Base-by-base conservation (phyloP, 2,329 filamentous ascomycete species). In the Pseudogymnoascus sp. region DNA sequence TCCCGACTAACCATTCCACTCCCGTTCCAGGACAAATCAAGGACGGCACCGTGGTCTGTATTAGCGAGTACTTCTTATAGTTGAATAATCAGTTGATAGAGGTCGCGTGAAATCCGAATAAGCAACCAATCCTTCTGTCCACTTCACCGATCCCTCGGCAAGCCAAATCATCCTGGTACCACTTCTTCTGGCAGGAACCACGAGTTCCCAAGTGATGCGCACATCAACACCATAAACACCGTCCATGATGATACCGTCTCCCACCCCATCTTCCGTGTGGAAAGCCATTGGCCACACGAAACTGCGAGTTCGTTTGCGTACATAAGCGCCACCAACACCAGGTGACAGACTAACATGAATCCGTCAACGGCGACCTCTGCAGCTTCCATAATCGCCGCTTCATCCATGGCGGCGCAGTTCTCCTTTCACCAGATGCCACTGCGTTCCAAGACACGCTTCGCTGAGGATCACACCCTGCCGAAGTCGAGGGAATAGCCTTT, bases 261-360 rank as follows among this genome's bases (percentile, higher is more conserved):
- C 49, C 49, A 55, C 5, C 49, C 49, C 49, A 55, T 33, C 49
- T 55, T 55, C 16, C 49, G 49, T 35, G 49, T 55, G 16, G 49
- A 55, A 55, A 55, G 49, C 49, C 49, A 55, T 14, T 55, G 49
- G 10, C 49, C 49, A 55, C 49, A 55, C 29, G 49, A 33, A 19
- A 55, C 49, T 35, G 49, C 49, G 29, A 55, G 49, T 55, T 55
- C 49, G 29, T 33, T 55, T 29, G 49, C 49, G n/a, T 55, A 55
- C 49, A 55, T 55, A 19, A 55, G 49, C 29, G 49, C 49, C 49
- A 55, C 49, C 49, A 55, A 21, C 49, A 55, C 49, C n/a, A 55
- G 29, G 49, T 55, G 49, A 29, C 49, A 55, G 49, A 55, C 49
- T 12, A 55, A 11, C 49, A 55, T 55, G 5, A 55, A 11, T 21